phyloP scores from a whole-genome alignment of 2,329 filamentous ascomycete genomes.

The Zalaria sp. region DNA sequence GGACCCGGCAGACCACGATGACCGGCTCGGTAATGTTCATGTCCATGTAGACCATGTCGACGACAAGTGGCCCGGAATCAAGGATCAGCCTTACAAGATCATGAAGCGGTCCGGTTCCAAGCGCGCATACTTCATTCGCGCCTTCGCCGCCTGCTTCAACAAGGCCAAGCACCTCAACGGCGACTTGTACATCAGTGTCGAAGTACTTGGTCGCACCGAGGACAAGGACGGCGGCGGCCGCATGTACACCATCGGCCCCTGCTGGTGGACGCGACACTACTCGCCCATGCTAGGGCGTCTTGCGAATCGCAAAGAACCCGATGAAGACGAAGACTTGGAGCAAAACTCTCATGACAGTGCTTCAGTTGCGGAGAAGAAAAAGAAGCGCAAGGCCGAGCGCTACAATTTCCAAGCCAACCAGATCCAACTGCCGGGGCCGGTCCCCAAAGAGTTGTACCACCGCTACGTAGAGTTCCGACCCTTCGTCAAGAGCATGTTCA shows the following conservation, averaged over 20 bases:
- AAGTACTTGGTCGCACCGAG: constrained; percentile 64
- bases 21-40: constrained; percentile 76
- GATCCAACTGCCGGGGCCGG: constrained; percentile 72
- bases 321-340: constrained; percentile 23
- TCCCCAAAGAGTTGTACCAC: constrained; percentile 70
- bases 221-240: constrained; percentile 44
- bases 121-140: constrained; percentile 65
- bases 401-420: constrained; percentile 82
- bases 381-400: constrained; percentile 46
- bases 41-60: constrained; percentile 46
- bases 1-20: constrained; percentile 72
- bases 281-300: constrained; percentile 79
- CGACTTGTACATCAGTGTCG: constrained; percentile 55
- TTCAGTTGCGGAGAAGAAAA: constrained; percentile 22
- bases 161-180: constrained; percentile 54
- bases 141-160: constrained; percentile 48
- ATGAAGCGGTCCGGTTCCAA: constrained; percentile 82
- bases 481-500: constrained; percentile 82
- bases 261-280: constrained; percentile 66
- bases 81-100: constrained; percentile 50
- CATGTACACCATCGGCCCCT: constrained; percentile 69
- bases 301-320: constrained; percentile 47
- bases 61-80: constrained; percentile 53
- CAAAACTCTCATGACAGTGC: constrained; percentile 1
- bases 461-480: constrained; percentile 88